phyloP scores from a whole-genome alignment of 345 rosid species.

The Syzygium jambos region DNA sequence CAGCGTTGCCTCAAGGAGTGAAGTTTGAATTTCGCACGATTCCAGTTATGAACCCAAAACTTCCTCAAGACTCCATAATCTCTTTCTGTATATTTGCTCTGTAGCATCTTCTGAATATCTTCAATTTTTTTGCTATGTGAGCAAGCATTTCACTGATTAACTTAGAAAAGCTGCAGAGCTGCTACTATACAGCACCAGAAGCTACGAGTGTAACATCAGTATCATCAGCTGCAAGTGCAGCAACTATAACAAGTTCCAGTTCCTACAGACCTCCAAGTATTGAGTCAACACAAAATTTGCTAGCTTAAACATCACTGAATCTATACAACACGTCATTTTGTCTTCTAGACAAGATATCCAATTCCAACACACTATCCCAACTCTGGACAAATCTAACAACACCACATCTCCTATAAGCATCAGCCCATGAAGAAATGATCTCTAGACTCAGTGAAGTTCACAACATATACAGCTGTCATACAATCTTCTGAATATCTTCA shows the following conservation, averaged over 20 bases:
- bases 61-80: background rate
- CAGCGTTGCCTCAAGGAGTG: slow-evolving; percentile 41
- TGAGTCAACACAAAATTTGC: background rate
- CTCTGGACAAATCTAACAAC: background rate
- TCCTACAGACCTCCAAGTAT: background rate
- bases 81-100: background rate
- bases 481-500: background rate
- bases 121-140: background rate
- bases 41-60: slow-evolving; percentile 37
- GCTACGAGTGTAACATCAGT: background rate
- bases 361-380: background rate
- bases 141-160: background rate
- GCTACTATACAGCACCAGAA: background rate
- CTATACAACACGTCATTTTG: background rate
- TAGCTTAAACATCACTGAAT: background rate
- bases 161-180: background rate
- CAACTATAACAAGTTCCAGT: background rate
- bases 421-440: background rate
- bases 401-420: background rate
- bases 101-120: background rate
- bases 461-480: background rate
- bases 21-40: slow-evolving; percentile 51
- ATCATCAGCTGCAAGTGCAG: background rate
- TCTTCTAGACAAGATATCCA: background rate
- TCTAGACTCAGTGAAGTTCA: background rate